Percentiles rank a stretch among this genome's conserved stretches.
Conservation (phyloP, 352 stramenopile species). For the Pythium coloratum region DNA sequence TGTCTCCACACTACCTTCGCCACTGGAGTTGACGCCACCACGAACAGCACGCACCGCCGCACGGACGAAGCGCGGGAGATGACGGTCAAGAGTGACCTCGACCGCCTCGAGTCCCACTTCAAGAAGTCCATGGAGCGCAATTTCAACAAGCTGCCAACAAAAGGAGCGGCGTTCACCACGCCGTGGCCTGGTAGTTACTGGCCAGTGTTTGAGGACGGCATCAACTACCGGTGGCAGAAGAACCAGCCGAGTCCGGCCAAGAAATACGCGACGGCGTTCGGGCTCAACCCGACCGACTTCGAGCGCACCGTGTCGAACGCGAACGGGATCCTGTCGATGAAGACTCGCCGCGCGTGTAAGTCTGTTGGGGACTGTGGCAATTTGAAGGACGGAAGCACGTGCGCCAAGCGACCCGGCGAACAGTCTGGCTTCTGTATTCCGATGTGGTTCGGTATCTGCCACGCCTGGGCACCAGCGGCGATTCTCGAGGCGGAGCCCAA, state of each 20-base stretch:
- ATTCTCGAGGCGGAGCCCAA: constrained; percentile 22
- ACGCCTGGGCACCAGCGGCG: constrained; percentile 26
- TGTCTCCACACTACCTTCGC: too few relatives aligned
- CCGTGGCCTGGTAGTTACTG: constrained; percentile 71
- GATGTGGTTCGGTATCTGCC: constrained; percentile 27
- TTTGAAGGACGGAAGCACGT: constrained; percentile 15
- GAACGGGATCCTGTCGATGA: constrained; percentile 15
- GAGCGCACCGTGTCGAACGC: constrained; percentile 5
- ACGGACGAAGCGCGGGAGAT: background rate
- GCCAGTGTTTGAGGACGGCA: constrained; percentile 61
- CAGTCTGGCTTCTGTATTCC: constrained; percentile 19
- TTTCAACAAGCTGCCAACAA: constrained; percentile 5
- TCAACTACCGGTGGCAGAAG: constrained; percentile 52
- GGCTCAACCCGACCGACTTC: constrained; percentile 10
- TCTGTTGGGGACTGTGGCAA: constrained; percentile 5
- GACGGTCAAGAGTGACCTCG: background rate
- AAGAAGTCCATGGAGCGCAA: constrained; percentile 13
- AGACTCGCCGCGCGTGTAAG: background rate
- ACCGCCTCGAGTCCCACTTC: constrained; percentile 19
- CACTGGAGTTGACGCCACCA: too few relatives aligned
- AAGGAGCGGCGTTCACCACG: background rate
- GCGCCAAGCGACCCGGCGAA: constrained; percentile 18
- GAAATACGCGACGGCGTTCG: constrained; percentile 21
- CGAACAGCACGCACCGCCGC: background rate
- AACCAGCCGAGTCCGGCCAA: constrained; percentile 9